Conservation (phyloP, 192 early-diverging fungal species). For the Coemansia asiatica region DNA sequence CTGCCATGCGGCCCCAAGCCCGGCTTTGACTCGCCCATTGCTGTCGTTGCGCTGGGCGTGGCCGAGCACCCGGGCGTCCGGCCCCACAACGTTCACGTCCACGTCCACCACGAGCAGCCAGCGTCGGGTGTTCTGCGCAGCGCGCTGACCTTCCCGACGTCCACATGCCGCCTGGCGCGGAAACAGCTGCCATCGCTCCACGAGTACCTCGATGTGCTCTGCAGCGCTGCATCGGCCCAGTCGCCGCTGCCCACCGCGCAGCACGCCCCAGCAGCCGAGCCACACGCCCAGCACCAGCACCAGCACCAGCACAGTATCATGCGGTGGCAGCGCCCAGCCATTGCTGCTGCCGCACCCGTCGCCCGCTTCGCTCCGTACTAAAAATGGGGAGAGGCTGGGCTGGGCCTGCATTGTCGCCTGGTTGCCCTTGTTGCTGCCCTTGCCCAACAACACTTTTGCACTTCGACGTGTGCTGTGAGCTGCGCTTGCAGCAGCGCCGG, state of each 20-base stretch:
- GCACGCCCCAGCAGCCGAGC: conserved; percentile 6
- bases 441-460: neutral
- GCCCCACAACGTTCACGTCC: conserved; percentile 3
- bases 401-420: neutral
- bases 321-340: conserved; percentile 7
- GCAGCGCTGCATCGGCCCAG: conserved; percentile 24
- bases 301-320: conserved; percentile 14
- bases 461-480: neutral
- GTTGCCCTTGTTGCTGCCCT: neutral
- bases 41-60: conserved; percentile 10
- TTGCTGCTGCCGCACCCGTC: conserved; percentile 4
- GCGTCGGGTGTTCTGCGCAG: conserved; percentile 7
- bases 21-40: neutral
- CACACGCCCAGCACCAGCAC: conserved; percentile 1
- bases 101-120: neutral
- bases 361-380: conserved; percentile 25
- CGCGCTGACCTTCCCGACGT: conserved; percentile 12
- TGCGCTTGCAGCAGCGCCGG: neutral
- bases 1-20: neutral
- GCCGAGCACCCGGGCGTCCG: conserved; percentile 14
- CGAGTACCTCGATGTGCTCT: conserved; percentile 30
- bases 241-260: conserved; percentile 19
- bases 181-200: conserved; percentile 15
- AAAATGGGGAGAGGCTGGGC: neutral
- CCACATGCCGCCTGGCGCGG: conserved; percentile 13